Conservation (phyloP, 73 alveolate species). For the Paramecium octaurelia region DNA sequence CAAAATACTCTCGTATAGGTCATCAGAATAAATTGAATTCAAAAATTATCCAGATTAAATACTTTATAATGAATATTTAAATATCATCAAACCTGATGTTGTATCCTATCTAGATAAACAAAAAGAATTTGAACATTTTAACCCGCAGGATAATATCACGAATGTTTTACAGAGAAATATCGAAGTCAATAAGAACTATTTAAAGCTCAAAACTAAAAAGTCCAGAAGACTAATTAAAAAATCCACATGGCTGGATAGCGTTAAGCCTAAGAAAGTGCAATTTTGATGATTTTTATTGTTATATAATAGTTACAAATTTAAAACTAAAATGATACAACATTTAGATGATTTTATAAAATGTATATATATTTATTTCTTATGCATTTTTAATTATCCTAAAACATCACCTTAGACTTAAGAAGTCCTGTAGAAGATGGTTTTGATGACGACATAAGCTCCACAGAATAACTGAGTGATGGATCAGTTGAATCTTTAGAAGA, state of each 20-base stretch:
- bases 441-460: neutral
- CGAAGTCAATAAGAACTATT: neutral
- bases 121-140: neutral
- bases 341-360: neutral
- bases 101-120: neutral
- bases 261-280: neutral
- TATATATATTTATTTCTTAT: neutral
- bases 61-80: neutral
- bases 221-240: constrained; percentile 3
- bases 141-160: neutral
- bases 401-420: neutral
- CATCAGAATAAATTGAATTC: neutral
- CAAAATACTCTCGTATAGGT: neutral
- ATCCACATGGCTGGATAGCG: constrained; percentile 13
- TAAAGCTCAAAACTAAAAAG: neutral
- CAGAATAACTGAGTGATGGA: neutral
- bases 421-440: neutral
- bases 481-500: constrained; percentile 9
- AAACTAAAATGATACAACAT: neutral
- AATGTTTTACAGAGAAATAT: neutral
- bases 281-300: neutral
- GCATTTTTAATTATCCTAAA: neutral
- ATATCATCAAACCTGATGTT: neutral
- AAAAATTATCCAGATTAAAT: neutral
- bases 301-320: neutral